phyloP scores from a whole-genome alignment of 2,329 filamentous ascomycete species.

The Xylariaceae sp. region DNA sequence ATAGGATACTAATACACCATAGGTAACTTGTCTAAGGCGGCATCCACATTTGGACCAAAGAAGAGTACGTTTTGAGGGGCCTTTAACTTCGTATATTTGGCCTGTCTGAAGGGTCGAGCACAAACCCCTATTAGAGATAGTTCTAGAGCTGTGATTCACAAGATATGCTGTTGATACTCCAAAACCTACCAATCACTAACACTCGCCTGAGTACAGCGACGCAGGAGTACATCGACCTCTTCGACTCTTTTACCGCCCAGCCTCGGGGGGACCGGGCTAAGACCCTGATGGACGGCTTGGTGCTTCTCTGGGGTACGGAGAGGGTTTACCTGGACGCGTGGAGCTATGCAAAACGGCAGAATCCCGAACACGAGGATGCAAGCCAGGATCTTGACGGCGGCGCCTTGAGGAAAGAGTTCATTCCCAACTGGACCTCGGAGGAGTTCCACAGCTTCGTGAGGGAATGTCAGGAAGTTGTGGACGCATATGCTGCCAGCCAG shows the following conservation, averaged over 20 bases:
- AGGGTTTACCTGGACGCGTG: slow-evolving; percentile 64
- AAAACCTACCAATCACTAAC: neutral
- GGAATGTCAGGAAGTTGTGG: slow-evolving; percentile 41
- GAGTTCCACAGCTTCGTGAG: slow-evolving; percentile 59
- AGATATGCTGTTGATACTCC: neutral
- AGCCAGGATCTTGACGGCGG: slow-evolving; percentile 64
- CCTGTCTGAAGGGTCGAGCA: neutral
- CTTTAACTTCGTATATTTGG: neutral
- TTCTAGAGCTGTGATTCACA: neutral
- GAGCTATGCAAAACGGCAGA: slow-evolving; percentile 51
- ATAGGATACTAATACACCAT: neutral
- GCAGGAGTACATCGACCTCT: slow-evolving; percentile 32
- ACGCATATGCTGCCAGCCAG: slow-evolving; percentile 31
- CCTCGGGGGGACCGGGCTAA: slow-evolving; percentile 8
- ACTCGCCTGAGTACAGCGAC: slow-evolving; percentile 14
- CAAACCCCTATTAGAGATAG: neutral
- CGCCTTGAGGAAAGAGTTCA: slow-evolving; percentile 65
- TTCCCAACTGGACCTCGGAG: slow-evolving; percentile 67
- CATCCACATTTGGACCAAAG: slow-evolving; percentile 28
- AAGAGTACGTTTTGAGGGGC: neutral
- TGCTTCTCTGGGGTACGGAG: slow-evolving; percentile 80
- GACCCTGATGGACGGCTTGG: slow-evolving; percentile 62
- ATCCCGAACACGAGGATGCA: slow-evolving; percentile 16
- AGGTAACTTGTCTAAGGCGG: slow-evolving; percentile 10
- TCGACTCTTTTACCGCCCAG: slow-evolving; percentile 33